phyloP scores from a whole-genome alignment of 2,329 filamentous ascomycete species.

The Hymenoscyphus salicellus region DNA sequence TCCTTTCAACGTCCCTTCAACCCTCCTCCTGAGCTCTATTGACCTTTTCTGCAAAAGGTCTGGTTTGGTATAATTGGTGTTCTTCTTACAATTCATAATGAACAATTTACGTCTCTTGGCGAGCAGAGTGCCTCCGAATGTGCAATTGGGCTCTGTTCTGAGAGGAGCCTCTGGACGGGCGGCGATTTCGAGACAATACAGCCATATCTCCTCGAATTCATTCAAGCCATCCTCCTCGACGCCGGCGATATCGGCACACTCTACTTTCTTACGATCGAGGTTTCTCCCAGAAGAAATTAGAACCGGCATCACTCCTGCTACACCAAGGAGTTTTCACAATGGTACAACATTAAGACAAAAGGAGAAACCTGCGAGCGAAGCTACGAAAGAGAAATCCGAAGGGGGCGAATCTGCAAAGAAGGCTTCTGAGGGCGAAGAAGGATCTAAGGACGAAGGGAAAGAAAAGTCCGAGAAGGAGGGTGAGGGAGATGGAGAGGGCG shows the following conservation, averaged over 20 bases:
- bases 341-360: slow-evolving; percentile 28
- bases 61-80: slow-evolving; percentile 13
- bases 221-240: slow-evolving; percentile 40
- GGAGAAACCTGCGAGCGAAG: slow-evolving; percentile 25
- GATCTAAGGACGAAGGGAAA: slow-evolving; percentile 19
- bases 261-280: slow-evolving; percentile 39
- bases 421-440: slow-evolving; percentile 22
- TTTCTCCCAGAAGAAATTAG: slow-evolving; percentile 38
- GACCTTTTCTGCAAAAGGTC: slow-evolving; percentile 10
- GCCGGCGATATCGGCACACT: slow-evolving; percentile 22
- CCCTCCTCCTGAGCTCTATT: slow-evolving; percentile 11
- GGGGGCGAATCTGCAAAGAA: slow-evolving; percentile 28
- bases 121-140: slow-evolving; percentile 28
- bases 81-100: slow-evolving; percentile 26
- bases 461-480: slow-evolving; percentile 29
- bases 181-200: slow-evolving; percentile 36
- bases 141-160: slow-evolving; percentile 32
- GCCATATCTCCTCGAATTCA: slow-evolving; percentile 30
- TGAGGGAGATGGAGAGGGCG: slow-evolving; percentile 40
- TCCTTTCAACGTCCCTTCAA: slow-evolving; percentile 16
- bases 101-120: slow-evolving; percentile 31
- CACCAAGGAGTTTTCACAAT: slow-evolving; percentile 28
- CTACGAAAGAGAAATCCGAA: slow-evolving; percentile 19
- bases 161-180: slow-evolving; percentile 33
- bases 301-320: slow-evolving; percentile 10